Evolutionary conservation across 2,329 filamentous ascomycete genomes (phyloP).

Genomic region (Cladosporium sp.): DNA sequence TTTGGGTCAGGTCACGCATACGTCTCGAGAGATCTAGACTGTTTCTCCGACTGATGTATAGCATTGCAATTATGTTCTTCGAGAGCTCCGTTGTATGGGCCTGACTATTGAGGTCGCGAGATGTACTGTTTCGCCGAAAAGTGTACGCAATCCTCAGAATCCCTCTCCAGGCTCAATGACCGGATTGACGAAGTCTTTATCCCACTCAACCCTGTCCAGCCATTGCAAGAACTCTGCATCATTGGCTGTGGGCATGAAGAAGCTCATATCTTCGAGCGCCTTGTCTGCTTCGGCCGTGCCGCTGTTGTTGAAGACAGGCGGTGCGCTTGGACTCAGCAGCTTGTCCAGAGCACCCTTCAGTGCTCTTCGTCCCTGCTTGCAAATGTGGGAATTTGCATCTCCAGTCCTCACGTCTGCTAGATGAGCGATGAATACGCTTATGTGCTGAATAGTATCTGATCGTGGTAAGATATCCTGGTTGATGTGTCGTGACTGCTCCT

Average conservation of each 20-base stretch:
- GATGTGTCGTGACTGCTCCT: constrained; percentile 34
- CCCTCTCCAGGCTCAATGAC: not conserved
- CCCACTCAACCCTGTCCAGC: constrained; percentile 38
- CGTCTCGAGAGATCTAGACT: too few species aligned
- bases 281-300: not conserved
- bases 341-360: constrained; percentile 42
- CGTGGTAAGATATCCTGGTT: constrained; percentile 35
- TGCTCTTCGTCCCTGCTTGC: constrained; percentile 38
- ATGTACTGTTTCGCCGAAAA: not conserved
- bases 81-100: not conserved
- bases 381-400: constrained; percentile 38
- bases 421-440: constrained; percentile 43
- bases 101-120: not conserved
- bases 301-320: constrained; percentile 8
- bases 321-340: constrained; percentile 33
- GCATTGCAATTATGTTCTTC: not conserved
- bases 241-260: constrained; percentile 34
- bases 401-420: constrained; percentile 37
- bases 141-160: not conserved
- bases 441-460: constrained; percentile 42
- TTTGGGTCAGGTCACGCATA: too few species aligned
- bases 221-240: constrained; percentile 43
- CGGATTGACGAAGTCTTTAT: constrained; percentile 6
- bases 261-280: constrained; percentile 27
- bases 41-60: too few species aligned